Conservation (phyloP, 108 stramenopile genomes). For the Phaeodactylum tricornutum region DNA sequence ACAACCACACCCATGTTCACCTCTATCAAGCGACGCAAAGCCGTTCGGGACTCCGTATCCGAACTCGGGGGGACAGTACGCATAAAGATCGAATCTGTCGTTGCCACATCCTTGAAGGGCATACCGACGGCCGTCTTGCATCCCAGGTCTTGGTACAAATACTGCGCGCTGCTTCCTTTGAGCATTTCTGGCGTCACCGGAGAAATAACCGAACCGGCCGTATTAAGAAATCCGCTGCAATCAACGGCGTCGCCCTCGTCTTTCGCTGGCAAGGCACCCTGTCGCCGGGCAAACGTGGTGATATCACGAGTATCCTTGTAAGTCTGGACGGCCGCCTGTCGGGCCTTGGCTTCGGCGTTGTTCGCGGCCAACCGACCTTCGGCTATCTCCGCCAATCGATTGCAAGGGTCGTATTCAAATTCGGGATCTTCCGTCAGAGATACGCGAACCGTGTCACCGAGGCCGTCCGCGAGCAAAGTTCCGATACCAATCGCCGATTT, state of each 20-base stretch:
- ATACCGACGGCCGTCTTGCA: conserved; percentile 94
- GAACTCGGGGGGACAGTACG: conserved; percentile 55
- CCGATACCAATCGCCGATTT: conserved; percentile 96
- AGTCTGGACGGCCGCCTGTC: conserved; percentile 51
- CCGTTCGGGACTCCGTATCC: conserved; percentile 65
- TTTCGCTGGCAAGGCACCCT: conserved; percentile 58
- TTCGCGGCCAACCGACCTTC: conserved; percentile 49
- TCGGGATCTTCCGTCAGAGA: conserved; percentile 96
- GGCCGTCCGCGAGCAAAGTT: conserved; percentile 88
- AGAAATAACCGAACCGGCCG: conserved; percentile 79
- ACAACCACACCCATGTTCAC: conserved; percentile 87
- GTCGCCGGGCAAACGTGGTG: conserved; percentile 56
- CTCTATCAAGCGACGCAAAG: conserved; percentile 84
- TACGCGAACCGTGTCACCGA: conserved; percentile 94
- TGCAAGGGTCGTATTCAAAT: conserved; percentile 91
- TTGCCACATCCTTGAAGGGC: conserved; percentile 97
- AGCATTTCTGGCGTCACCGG: conserved; percentile 77
- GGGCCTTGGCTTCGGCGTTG: conserved; percentile 48
- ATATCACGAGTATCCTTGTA: conserved; percentile 84
- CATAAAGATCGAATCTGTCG: conserved; percentile 81
- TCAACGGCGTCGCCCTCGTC: conserved; percentile 78
- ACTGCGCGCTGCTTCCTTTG: conserved; percentile 56
- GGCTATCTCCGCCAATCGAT: conserved; percentile 78
- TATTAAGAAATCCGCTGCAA: conserved; percentile 74
- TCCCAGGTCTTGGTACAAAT: conserved; percentile 81